Evolutionary conservation across 2,329 filamentous ascomycete genomes (phyloP).

Genomic region (Exophiala xenobiotica): DNA sequence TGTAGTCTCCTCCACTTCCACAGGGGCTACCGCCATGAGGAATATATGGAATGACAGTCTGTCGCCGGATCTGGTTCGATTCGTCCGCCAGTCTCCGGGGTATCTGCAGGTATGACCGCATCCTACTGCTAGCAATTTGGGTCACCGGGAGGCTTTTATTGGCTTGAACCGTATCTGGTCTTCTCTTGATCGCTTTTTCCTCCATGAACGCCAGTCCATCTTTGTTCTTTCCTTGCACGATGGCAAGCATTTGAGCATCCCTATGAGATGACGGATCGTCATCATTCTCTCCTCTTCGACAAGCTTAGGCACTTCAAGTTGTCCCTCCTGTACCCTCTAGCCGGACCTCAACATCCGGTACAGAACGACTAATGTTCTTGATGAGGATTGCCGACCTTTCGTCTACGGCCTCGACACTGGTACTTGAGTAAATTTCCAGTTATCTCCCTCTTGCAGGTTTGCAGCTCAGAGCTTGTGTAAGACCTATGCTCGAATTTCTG

Average conservation of each 20-base stretch:
- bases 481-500: neutral
- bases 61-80: too few relatives aligned
- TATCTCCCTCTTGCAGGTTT: conserved; percentile 17
- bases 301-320: neutral
- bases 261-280: conserved; percentile 25
- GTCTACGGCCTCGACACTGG: conserved; percentile 12
- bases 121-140: too few relatives aligned
- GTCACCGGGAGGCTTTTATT: too few relatives aligned
- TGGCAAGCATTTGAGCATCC: conserved; percentile 12
- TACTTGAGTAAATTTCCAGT: conserved; percentile 18
- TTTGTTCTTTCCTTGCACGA: conserved; percentile 10
- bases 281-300: conserved; percentile 13
- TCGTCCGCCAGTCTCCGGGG: too few relatives aligned
- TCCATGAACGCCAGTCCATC: conserved; percentile 25
- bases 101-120: too few relatives aligned
- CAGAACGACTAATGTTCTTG: conserved; percentile 14
- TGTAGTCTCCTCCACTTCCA: too few relatives aligned
- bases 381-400: conserved; percentile 24
- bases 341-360: conserved; percentile 5
- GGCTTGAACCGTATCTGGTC: neutral
- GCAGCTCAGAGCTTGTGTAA: neutral
- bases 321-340: conserved; percentile 8
- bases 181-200: conserved; percentile 1
- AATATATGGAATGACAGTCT: too few relatives aligned
- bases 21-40: too few relatives aligned